A percentile compares a stretch with the other conserved stretches of the same genome.
Conservation (phyloP, 441 rosid species). For the Pelargonium myrrhifolium region DNA sequence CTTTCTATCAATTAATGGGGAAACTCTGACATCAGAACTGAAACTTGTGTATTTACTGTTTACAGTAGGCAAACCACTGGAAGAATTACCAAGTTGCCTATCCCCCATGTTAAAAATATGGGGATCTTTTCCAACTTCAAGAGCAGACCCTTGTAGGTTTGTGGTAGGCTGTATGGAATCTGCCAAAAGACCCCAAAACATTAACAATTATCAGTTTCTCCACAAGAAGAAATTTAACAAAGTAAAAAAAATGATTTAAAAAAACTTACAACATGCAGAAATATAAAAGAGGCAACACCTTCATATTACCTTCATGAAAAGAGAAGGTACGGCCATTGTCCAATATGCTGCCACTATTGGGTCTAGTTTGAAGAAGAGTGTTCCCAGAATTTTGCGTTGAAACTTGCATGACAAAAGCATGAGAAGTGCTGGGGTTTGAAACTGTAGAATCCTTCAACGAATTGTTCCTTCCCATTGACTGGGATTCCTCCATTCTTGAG, state of each 20-base stretch:
- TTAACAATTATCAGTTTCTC: constrained; percentile 14
- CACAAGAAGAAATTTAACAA: constrained; percentile 12
- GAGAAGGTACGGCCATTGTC: constrained; percentile 30
- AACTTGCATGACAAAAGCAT: constrained; percentile 17
- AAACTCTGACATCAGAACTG: constrained; percentile 36
- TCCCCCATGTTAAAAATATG: constrained; percentile 26
- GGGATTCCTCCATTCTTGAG: constrained; percentile 22
- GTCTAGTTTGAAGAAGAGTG: constrained; percentile 24
- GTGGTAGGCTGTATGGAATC: constrained; percentile 34
- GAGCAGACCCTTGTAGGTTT: constrained; percentile 30
- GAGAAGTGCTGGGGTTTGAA: constrained; percentile 15
- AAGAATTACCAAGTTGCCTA: constrained; percentile 39
- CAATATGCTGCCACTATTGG: constrained; percentile 24
- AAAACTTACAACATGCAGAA: neutral
- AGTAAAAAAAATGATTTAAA: neutral
- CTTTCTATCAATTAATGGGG: constrained; percentile 51
- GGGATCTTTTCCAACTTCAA: constrained; percentile 36
- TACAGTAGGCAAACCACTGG: constrained; percentile 29
- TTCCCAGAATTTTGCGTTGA: constrained; percentile 27
- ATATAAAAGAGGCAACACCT: constrained; percentile 10
- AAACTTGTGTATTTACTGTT: constrained; percentile 39
- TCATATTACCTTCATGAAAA: constrained; percentile 30
- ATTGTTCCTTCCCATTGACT: constrained; percentile 33
- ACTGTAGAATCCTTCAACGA: constrained; percentile 24
- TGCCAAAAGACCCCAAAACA: constrained; percentile 27